phyloP scores from a whole-genome alignment of 495 filamentous ascomycete genomes.

The Penicillium argentinense region DNA sequence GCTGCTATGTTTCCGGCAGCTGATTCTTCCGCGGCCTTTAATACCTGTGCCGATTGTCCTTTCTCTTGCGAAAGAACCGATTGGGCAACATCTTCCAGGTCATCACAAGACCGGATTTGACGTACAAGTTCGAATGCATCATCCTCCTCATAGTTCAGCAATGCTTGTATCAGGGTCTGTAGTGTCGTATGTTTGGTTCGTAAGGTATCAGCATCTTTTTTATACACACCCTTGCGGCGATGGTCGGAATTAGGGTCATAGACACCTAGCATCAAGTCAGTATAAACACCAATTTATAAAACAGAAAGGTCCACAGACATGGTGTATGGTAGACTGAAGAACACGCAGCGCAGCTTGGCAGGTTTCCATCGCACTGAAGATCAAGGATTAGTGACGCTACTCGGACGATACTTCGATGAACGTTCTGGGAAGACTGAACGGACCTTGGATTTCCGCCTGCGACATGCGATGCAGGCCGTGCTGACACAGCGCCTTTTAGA shows the following conservation, averaged over 20 bases:
- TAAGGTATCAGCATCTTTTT: slow-evolving; percentile 87
- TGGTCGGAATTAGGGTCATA: slow-evolving; percentile 97
- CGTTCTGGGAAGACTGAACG: neutral
- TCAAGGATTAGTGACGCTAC: slow-evolving; percentile 15
- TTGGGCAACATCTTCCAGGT: slow-evolving; percentile 85
- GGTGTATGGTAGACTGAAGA: slow-evolving; percentile 90
- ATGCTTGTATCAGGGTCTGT: slow-evolving; percentile 87
- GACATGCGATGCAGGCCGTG: slow-evolving; percentile 90
- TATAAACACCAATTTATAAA: neutral
- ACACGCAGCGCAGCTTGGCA: slow-evolving; percentile 91
- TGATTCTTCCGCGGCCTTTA: slow-evolving; percentile 12
- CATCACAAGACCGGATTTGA: slow-evolving; percentile 90
- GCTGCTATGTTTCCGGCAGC: slow-evolving; percentile 26
- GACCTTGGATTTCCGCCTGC: slow-evolving; percentile 85
- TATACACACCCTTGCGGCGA: slow-evolving; percentile 93
- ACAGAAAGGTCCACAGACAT: slow-evolving; percentile 28
- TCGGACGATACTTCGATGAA: neutral
- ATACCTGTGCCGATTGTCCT: slow-evolving; percentile 21
- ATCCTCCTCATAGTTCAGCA: slow-evolving; percentile 80
- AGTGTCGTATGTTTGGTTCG: slow-evolving; percentile 86
- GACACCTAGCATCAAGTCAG: slow-evolving; percentile 47
- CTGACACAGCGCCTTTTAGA: slow-evolving; percentile 87
- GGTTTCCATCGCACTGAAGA: slow-evolving; percentile 80
- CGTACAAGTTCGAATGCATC: slow-evolving; percentile 78
- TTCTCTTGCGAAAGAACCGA: slow-evolving; percentile 62